Evolutionary conservation across 179 eudicot genomes (phyloP), one percentile per base, ranked within the genome.

Genomic region (Drosera spatulata): DNA sequence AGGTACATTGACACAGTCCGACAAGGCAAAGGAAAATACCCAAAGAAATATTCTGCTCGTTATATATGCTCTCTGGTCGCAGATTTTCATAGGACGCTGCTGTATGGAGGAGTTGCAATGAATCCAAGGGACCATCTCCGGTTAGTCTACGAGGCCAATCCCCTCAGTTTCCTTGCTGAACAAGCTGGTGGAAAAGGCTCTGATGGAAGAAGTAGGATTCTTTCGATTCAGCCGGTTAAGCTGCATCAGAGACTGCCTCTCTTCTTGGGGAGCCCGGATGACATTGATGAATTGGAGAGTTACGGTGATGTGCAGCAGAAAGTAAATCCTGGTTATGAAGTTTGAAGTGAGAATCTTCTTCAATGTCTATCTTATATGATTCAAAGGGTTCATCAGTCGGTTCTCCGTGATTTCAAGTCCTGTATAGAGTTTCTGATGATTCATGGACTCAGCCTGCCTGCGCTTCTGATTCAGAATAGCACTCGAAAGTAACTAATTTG

Each of bases 81-180:
- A 61, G 99, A 90, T 85, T 90, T 94, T 62, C 99, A 94, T 62
- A 72, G 99, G 49, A 94, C 99, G 56, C 69, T 94, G 50, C 52
- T 90, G 62, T 94, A 94, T 45, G 99, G 99, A 53, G 99, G 99
- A 59, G 81, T 86, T 54, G 94, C 95, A 60, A 90, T 90, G 99
- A 94, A 94, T 61, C 99, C 97, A 39, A 78, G 99, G 77, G 85
- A 86, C 71, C 99, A 94, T 82, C 99, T 94, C 61, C 95, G 99
- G 41, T 83, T 94, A 13, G 94, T 94, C 37, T 94, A 94, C 33
- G 99, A 93, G 73, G 99, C 96, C 44, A 90, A 94, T 61, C 97
- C 99, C 37, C 83, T 94, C 40, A 85, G 97, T 70, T 94, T 86
- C 71, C 74, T 90, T 1, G 97, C 76, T 2, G 97, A 22, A 22